phyloP scores from a whole-genome alignment of 2,329 filamentous ascomycete genomes.

The Fusarium begoniae region DNA sequence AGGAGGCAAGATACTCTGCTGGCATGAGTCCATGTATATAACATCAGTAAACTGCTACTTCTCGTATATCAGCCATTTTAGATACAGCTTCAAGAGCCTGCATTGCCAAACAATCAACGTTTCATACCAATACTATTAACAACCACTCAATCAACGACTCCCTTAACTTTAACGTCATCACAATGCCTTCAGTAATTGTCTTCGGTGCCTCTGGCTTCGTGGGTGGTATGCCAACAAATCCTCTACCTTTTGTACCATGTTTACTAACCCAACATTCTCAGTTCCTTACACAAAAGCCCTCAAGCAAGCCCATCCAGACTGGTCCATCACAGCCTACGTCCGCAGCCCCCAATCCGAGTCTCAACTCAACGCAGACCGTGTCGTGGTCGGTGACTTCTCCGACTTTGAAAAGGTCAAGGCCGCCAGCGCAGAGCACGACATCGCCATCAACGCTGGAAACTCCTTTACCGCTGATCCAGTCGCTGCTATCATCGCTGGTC shows the following conservation, averaged over 20 bases:
- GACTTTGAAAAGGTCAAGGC: slow-evolving; percentile 5
- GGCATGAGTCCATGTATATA: background rate
- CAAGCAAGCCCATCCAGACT: slow-evolving; percentile 10
- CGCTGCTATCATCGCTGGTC: slow-evolving; percentile 1
- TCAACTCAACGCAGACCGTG: background rate
- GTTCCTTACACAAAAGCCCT: slow-evolving; percentile 1
- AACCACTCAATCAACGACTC: no score
- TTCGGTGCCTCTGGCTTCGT: slow-evolving; percentile 19
- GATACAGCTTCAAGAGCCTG: background rate
- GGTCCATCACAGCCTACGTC: slow-evolving; percentile 3
- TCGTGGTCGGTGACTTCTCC: background rate
- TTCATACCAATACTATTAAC: no score
- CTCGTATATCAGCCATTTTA: background rate
- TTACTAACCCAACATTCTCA: background rate
- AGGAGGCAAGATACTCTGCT: background rate
- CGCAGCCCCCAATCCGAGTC: background rate
- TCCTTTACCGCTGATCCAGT: background rate
- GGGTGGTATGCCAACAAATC: background rate
- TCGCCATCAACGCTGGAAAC: slow-evolving; percentile 8
- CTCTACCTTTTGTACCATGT: rapidly evolving
- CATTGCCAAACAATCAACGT: no score
- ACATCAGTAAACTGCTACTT: background rate
- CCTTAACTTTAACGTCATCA: no score
- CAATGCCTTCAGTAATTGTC: slow-evolving; percentile 8
- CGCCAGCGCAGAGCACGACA: background rate